Percentiles rank a stretch among this genome's conserved stretches.
Evolutionary conservation across 73 alveolate species (phyloP).

Genomic region (Blepharisma japonicum): DNA sequence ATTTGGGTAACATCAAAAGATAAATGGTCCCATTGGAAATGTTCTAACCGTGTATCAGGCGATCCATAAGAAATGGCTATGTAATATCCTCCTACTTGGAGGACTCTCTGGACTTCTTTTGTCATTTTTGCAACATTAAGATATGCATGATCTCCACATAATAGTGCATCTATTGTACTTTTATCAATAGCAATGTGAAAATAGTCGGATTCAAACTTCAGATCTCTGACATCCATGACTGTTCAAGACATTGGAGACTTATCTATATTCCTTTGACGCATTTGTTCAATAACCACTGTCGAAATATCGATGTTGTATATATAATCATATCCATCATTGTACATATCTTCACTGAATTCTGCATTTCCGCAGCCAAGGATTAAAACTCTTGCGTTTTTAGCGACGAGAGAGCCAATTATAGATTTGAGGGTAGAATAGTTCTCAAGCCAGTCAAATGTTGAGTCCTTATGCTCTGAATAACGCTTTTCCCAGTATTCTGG

Average conservation of each 20-base stretch:
- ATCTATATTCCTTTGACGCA: conserved; percentile 38
- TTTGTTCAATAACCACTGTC: conserved; percentile 32
- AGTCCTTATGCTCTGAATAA: conserved; percentile 54
- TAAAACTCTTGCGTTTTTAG: conserved; percentile 19
- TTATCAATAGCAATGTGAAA: conserved; percentile 69
- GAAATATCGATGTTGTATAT: conserved; percentile 39
- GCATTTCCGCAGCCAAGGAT: conserved; percentile 40
- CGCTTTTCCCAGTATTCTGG: conserved; percentile 76
- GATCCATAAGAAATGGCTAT: conserved; percentile 77
- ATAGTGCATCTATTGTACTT: conserved; percentile 67
- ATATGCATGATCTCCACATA: conserved; percentile 55
- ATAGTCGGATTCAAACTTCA: conserved; percentile 44
- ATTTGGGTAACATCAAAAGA: conserved; percentile 45
- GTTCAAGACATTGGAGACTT: conserved; percentile 61
- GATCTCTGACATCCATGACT: conserved; percentile 77
- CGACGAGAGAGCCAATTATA: not conserved
- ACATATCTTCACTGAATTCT: conserved; percentile 38
- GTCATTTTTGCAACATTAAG: conserved; percentile 66
- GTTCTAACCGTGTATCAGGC: conserved; percentile 77
- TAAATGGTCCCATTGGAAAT: conserved; percentile 64
- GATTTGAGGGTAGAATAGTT: conserved; percentile 32
- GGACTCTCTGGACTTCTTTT: conserved; percentile 71
- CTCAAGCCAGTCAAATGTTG: conserved; percentile 83
- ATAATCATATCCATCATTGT: conserved; percentile 30
- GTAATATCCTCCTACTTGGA: conserved; percentile 70